Conservation (phyloP, 23 red algal species). For the Gracilaria gracilis region DNA sequence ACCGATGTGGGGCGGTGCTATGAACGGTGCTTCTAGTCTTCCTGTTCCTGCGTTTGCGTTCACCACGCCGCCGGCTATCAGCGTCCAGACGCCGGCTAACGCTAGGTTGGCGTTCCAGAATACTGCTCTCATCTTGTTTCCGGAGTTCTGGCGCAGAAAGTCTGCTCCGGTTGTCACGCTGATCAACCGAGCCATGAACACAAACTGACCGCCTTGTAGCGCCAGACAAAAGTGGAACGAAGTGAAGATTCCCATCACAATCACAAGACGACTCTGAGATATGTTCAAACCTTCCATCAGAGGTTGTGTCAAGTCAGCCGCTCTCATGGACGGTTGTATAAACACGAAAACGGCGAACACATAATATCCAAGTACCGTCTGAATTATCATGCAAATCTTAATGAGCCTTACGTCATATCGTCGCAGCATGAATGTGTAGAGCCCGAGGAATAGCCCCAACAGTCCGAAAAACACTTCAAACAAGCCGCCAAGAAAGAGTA, state of each 20-base stretch:
- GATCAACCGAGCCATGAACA: slow-evolving; percentile 66
- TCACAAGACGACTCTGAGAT: slow-evolving; percentile 38
- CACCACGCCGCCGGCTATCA: slow-evolving; percentile 51
- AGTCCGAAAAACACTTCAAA: slow-evolving; percentile 71
- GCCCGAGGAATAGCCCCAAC: slow-evolving; percentile 46
- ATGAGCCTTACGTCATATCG: slow-evolving; percentile 38
- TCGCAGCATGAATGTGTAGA: slow-evolving; percentile 30
- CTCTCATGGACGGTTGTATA: slow-evolving; percentile 32
- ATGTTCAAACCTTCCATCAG: slow-evolving; percentile 10
- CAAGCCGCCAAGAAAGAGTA: slow-evolving; percentile 60
- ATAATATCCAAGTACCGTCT: slow-evolving; percentile 65
- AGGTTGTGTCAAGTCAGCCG: slow-evolving; percentile 22
- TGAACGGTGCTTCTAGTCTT: slow-evolving; percentile 28
- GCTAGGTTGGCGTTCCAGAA: slow-evolving; percentile 79
- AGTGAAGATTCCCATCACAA: slow-evolving; percentile 60
- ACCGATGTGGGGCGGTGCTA: slow-evolving; percentile 53
- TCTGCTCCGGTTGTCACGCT: slow-evolving; percentile 25
- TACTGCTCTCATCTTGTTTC: slow-evolving; percentile 41
- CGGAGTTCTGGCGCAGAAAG: slow-evolving; percentile 36
- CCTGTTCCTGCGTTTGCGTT: slow-evolving; percentile 50
- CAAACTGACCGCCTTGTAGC: slow-evolving; percentile 74
- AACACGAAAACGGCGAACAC: slow-evolving; percentile 77
- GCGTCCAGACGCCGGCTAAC: slow-evolving; percentile 59
- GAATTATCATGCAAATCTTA: slow-evolving; percentile 47
- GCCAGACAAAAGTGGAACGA: slow-evolving; percentile 77